These are phyloP conservation scores for Erythrobasidium hasegawianum DNA, from an alignment of 1,284 basidiomycete species.

Conservation along the genomic window DNA sequence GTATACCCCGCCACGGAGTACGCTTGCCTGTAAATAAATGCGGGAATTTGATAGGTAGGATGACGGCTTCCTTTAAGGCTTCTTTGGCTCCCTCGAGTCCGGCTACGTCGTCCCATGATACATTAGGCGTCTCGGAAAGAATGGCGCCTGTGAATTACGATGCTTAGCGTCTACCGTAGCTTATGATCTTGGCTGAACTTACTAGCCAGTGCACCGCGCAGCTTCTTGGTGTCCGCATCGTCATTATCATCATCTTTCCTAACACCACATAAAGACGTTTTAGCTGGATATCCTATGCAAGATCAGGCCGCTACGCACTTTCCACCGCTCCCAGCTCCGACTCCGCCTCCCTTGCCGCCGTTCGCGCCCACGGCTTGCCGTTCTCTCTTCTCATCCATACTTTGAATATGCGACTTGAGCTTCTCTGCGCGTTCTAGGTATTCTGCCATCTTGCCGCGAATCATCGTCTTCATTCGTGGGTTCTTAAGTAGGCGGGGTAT, in stretches of 20 bases:
- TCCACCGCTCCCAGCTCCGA: conserved; percentile 57
- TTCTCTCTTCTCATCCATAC: conserved; percentile 64
- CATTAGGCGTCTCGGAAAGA: conserved; percentile 88
- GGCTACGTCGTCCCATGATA: conserved; percentile 97
- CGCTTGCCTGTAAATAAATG: conserved; percentile 97
- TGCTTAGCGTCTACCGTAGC: neutral
- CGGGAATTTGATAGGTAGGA: conserved; percentile 97
- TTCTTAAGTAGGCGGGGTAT: conserved; percentile 60
- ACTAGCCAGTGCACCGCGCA: conserved; percentile 77
- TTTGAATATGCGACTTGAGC: conserved; percentile 75
- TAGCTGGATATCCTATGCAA: conserved; percentile 11
- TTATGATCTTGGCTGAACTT: conserved; percentile 36
- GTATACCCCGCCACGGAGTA: conserved; percentile 92
- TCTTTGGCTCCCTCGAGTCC: conserved; percentile 93
- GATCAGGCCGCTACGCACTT: conserved; percentile 46
- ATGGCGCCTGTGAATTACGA: conserved; percentile 63
- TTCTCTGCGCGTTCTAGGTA: conserved; percentile 90
- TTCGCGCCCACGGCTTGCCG: conserved; percentile 75
- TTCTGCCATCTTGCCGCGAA: conserved; percentile 83
- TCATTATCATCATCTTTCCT: conserved; percentile 58
- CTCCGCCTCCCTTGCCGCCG: conserved; percentile 60
- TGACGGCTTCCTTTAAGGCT: conserved; percentile 94
- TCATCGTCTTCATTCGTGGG: conserved; percentile 82
- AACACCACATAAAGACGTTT: conserved; percentile 12
- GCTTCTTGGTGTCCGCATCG: conserved; percentile 92